Evolutionary conservation across 2,329 filamentous ascomycete genomes (phyloP), one percentile per base, ranked within the genome.

Genomic region (Gyromitra esculenta): DNA sequence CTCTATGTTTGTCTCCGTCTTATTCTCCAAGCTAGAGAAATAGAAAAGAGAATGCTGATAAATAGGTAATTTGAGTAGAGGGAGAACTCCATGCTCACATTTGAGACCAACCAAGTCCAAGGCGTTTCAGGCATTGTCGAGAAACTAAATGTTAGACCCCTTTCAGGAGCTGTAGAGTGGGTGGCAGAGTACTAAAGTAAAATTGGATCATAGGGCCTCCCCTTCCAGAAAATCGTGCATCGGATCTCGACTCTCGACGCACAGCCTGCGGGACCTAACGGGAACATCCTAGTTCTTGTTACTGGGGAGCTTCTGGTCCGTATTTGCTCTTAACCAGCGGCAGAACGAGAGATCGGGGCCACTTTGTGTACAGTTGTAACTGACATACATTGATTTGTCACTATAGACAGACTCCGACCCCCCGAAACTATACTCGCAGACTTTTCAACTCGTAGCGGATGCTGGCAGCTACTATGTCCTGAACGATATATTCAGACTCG

Each of bases 401-500:
- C 15, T 65, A 52, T 79, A 97, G 93, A 90, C 97, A 81, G 93
- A 97, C 79, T 94, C 94, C 81, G 90, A 94, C 85, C 89, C 89
- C 82, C 92, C 93, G 57, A 96, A 97, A 91, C 94, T 89, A 88
- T 99, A 94, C 86, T 91, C 91, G 73, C 94, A 98, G 86, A 86
- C 89, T 73, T 98, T 98, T 89, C 92, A 96, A 85, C 91, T 98
- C 78, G 85, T 89, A 80, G 90, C 89, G 77, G 91, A 93, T 71
- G 85, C 85, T 37, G 91, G 90, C 81, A 90, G 87, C 85, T 97
- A 91, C 87, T 97, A 89, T 84, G 92, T 98, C 83, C 91, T 91
- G 86, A 97, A 98, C 87, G 95, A 98, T 84, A 86, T 98, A 84
- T 98, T 98, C 90, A 92, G 92, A 85, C 89, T 98, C 78, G 89